Percentiles rank a stretch among this genome's conserved stretches.
Conservation (phyloP, 2,329 filamentous ascomycete genomes). For the Ceratocystis ficicola region DNA sequence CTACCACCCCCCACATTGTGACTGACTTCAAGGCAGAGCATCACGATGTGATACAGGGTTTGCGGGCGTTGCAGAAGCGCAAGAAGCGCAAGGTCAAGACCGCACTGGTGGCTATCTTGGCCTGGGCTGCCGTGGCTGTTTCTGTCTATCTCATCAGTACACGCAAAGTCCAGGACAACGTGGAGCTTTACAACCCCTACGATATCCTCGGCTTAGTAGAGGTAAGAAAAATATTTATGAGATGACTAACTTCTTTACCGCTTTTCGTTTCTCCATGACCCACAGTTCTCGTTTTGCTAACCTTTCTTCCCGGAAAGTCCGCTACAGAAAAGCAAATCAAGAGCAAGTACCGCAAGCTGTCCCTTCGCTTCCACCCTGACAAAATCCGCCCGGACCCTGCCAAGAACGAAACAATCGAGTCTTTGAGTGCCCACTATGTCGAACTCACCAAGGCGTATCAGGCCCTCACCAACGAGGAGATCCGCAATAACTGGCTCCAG, state of each 20-base stretch:
- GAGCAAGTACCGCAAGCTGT: slow-evolving; percentile 75
- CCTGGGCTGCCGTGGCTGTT: slow-evolving; percentile 73
- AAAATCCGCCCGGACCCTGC: slow-evolving; percentile 71
- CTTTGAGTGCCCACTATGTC: slow-evolving; percentile 77
- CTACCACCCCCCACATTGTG: slow-evolving; percentile 13
- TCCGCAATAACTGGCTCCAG: slow-evolving; percentile 92
- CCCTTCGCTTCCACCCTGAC: slow-evolving; percentile 81
- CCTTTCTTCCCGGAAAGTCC: slow-evolving; percentile 40
- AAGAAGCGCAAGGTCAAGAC: slow-evolving; percentile 83
- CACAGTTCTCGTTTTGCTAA: slow-evolving; percentile 14
- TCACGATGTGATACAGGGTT: slow-evolving; percentile 67
- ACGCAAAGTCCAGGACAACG: slow-evolving; percentile 29
- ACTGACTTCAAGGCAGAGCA: slow-evolving; percentile 64
- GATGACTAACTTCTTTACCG: slow-evolving; percentile 23
- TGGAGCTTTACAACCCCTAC: slow-evolving; percentile 87
- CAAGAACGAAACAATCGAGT: slow-evolving; percentile 81
- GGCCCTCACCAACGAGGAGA: slow-evolving; percentile 89
- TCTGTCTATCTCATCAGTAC: slow-evolving; percentile 86
- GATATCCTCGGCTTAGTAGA: slow-evolving; percentile 80
- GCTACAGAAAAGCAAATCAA: slow-evolving; percentile 85
- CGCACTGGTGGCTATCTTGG: slow-evolving; percentile 58
- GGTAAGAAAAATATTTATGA: slow-evolving; percentile 33
- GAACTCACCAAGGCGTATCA: slow-evolving; percentile 98
- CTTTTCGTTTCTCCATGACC: neutral
- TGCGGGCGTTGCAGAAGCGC: slow-evolving; percentile 77